Conservation (phyloP, 768 basidiomycete genomes). For the Candolleomyces efflorescens region DNA sequence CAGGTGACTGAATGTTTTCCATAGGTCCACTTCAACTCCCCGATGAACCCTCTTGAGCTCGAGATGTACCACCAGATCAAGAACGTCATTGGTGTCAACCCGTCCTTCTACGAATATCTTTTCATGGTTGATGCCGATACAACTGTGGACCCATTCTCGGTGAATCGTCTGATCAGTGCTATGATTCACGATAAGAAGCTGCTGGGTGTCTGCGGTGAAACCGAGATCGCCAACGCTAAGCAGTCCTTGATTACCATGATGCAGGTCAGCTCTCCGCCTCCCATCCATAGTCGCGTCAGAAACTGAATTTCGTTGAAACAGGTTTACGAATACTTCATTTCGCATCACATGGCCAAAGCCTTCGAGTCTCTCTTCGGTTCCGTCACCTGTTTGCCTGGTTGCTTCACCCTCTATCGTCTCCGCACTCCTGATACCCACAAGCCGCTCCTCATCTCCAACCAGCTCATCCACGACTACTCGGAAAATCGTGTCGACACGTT, state of each 20-base stretch:
- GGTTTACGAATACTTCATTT: conserved; percentile 99
- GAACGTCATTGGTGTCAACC: conserved; percentile 99
- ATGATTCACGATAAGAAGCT: conserved; percentile 97
- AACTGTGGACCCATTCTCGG: conserved; percentile 79
- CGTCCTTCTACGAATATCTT: conserved; percentile 95
- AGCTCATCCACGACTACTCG: conserved; percentile 87
- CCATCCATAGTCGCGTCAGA: neutral
- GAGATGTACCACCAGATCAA: conserved; percentile 99
- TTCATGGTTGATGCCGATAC: conserved; percentile 96
- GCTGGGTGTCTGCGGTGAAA: conserved; percentile 95
- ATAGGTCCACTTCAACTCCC: conserved; percentile 92
- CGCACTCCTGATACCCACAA: conserved; percentile 94
- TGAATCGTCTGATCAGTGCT: conserved; percentile 92
- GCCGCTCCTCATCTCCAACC: conserved; percentile 88
- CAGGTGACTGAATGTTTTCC: conserved; percentile 6
- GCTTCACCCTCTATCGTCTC: conserved; percentile 78
- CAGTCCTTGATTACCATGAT: conserved; percentile 97
- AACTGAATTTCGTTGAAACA: conserved; percentile 19
- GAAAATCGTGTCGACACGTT: conserved; percentile 96
- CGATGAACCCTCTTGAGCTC: conserved; percentile 95
- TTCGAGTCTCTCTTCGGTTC: conserved; percentile 97
- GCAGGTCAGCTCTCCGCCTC: conserved; percentile 51
- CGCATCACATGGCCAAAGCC: conserved; percentile 97
- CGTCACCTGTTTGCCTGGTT: conserved; percentile 97
- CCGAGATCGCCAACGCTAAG: conserved; percentile 86